Base-by-base conservation (phyloP, 441 rosid species). In the Pelargonium fulgidum region DNA sequence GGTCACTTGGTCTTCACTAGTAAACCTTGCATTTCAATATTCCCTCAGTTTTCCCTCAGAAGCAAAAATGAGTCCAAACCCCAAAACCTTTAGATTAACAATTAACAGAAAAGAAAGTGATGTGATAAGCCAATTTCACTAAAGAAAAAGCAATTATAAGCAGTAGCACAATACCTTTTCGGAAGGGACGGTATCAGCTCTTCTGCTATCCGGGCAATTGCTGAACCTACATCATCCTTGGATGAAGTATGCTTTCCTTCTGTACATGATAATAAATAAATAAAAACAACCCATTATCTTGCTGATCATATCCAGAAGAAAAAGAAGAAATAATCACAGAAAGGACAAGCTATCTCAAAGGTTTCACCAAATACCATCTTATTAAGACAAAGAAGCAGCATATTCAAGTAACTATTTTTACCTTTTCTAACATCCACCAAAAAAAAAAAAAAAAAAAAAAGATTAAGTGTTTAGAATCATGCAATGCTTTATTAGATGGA, bases 121-220 rank as follows among this genome's bases (percentile, higher is more conserved):
- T 41, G 50, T 14, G 17, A 69, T 42, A 65, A 65, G n/a, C 17
- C 7, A 1, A 48, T 14, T 12, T 12, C n/a, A 61, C 4, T 2
- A 36, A 62, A 19, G 41, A 14, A 41, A 41, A 54, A 24, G 24
- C 24, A 22, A 22, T 22, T 1, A 24, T 29, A 14, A 68, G 64
- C 0, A 33, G 29, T 42, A 17, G 66, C 12, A 45, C 10, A 54
- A 19, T 78, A 92, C 96, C 93, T 88, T 73, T 76, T 75, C 6
- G 87, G 75, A 71, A 88, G 72, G 48, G 82, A 82, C 13, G 89
- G 90, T 54, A 85, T 42, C 29, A 80, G 68, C 77, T 78, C 85
- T 75, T 85, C 73, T n/a, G 83, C 77, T 48, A 65, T 76, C 67
- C 75, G 70, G 56, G 77, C 64, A 33, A 82, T 64, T 41, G 59